Conservation (phyloP, 768 basidiomycete genomes). For the Tricholoma matsutake region DNA sequence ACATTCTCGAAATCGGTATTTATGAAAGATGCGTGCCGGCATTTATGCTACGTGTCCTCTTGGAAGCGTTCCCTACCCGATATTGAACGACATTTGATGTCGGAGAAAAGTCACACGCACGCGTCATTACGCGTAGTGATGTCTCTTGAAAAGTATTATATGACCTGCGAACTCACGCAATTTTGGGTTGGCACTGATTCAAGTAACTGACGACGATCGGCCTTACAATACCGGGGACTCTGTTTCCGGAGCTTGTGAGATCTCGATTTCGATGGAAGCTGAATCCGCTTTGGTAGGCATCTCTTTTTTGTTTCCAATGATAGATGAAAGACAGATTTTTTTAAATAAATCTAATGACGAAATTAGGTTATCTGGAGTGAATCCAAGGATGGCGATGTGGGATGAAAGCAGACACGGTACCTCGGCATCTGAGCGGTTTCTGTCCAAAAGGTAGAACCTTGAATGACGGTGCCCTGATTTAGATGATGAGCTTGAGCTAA, state of each 20-base stretch:
- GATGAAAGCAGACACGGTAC: constrained; percentile 13
- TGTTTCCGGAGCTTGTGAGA: neutral
- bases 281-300: neutral
- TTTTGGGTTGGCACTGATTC: no score
- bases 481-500: constrained; percentile 11
- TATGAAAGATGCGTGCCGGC: no score
- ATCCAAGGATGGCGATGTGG: neutral
- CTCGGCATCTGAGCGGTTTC: constrained; percentile 38
- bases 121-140: neutral
- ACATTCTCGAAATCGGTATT: no score
- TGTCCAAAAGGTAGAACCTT: constrained; percentile 26
- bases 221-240: neutral
- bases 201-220: neutral
- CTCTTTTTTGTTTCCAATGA: neutral
- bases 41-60: no score
- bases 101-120: neutral
- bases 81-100: neutral
- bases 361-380: no score
- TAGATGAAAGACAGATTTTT: neutral
- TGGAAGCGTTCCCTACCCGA: no score
- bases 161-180: neutral
- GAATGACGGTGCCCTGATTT: constrained; percentile 8
- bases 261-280: neutral
- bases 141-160: neutral
- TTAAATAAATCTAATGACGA: no score